Percentiles rank a stretch among this genome's conserved stretches.
Evolutionary conservation across 2,329 filamentous ascomycete genomes (phyloP).

Genomic region (Fusarium staphyleae): DNA sequence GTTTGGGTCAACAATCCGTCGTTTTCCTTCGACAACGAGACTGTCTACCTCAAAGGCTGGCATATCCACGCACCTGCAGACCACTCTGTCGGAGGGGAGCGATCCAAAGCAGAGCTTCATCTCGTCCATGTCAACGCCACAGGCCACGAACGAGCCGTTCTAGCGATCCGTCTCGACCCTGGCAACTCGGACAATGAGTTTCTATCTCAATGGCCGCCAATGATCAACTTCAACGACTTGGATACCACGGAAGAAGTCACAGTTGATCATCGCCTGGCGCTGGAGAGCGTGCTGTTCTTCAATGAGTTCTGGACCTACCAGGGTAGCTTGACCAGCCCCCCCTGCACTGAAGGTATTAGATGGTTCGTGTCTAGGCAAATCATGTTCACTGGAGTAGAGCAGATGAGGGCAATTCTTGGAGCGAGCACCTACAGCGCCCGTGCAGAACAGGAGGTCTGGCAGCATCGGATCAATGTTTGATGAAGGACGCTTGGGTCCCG

Average conservation of each 20-base stretch:
- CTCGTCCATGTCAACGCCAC: conserved; percentile 29
- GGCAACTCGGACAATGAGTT: conserved; percentile 23
- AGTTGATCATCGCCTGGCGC: conserved; percentile 9
- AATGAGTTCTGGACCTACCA: conserved; percentile 36
- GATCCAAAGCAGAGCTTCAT: conserved; percentile 32
- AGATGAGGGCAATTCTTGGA: conserved; percentile 29
- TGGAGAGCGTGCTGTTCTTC: conserved; percentile 23
- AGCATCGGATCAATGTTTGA: conserved; percentile 27
- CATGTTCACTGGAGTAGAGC: conserved; percentile 27
- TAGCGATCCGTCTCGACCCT: conserved; percentile 24
- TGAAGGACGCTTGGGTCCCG: no score
- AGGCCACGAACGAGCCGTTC: conserved; percentile 24
- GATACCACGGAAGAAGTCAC: neutral
- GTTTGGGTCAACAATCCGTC: conserved; percentile 23
- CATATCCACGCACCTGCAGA: conserved; percentile 32
- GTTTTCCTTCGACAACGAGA: conserved; percentile 30
- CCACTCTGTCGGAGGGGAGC: conserved; percentile 29
- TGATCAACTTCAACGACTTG: conserved; percentile 28
- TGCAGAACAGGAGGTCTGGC: conserved; percentile 30
- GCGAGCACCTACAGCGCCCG: conserved; percentile 32
- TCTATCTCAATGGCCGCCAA: conserved; percentile 10
- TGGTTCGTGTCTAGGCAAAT: conserved; percentile 30
- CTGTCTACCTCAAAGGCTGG: conserved; percentile 32
- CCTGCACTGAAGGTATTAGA: conserved; percentile 24
- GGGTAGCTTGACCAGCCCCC: conserved; percentile 32